A percentile compares a stretch with the other conserved stretches of the same genome.
phyloP scores from a whole-genome alignment of 805 yeast genomes.

The Torulaspora franciscae region DNA sequence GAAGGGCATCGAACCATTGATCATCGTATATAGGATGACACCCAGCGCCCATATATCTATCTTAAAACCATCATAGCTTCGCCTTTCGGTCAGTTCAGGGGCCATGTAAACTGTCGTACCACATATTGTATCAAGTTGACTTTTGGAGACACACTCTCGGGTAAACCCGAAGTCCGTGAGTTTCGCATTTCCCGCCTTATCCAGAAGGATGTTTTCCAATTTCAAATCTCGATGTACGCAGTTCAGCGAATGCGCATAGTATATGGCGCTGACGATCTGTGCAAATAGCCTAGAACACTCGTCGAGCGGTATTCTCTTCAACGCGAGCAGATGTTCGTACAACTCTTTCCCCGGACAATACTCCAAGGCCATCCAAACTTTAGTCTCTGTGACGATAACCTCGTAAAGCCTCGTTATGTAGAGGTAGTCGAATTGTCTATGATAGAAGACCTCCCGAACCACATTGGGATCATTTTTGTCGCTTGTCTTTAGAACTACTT shows the following conservation, averaged over 20 bases:
- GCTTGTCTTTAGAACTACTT: constrained; percentile 82
- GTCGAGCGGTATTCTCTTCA: constrained; percentile 46
- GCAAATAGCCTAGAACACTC: constrained; percentile 53
- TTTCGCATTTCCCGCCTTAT: constrained; percentile 56
- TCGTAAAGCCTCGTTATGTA: constrained; percentile 83
- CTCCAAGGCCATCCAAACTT: constrained; percentile 84
- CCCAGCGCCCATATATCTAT: constrained; percentile 93
- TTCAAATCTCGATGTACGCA: constrained; percentile 83
- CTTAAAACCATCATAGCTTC: constrained; percentile 71
- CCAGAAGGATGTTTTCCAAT: constrained; percentile 69
- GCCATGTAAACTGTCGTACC: constrained; percentile 98
- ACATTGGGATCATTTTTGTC: constrained; percentile 73
- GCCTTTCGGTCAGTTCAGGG: constrained; percentile 72
- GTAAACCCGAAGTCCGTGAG: constrained; percentile 94
- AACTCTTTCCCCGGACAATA: constrained; percentile 80
- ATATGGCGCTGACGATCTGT: constrained; percentile 55
- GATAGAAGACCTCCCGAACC: constrained; percentile 86
- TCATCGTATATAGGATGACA: constrained; percentile 75
- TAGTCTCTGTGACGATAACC: constrained; percentile 70
- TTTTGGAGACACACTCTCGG: constrained; percentile 58
- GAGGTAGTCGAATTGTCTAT: constrained; percentile 76
- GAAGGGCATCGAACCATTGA: constrained; percentile 87
- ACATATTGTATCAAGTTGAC: constrained; percentile 72
- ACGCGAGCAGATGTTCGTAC: constrained; percentile 57
- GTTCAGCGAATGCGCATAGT: constrained; percentile 69